Percentiles rank a stretch among this genome's conserved stretches.
Conservation (phyloP, 805 yeast species). For the Candida rishiriensis region DNA sequence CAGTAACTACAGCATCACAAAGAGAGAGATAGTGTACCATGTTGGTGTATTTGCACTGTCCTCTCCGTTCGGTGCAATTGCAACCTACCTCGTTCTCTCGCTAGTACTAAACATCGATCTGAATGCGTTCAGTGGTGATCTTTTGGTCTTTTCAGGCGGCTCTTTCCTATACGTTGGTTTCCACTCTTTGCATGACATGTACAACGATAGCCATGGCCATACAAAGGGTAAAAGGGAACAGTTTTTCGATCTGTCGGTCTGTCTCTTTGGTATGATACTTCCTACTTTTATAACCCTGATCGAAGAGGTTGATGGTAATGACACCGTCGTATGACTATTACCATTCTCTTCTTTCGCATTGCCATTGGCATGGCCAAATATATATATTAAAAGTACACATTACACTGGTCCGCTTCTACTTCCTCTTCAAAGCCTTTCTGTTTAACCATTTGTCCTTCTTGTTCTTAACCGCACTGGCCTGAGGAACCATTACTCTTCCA, state of each 20-base stretch:
- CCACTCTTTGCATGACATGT: constrained; percentile 50
- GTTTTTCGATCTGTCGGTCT: constrained; percentile 12
- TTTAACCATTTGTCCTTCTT: constrained; percentile 26
- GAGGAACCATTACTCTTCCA: constrained; percentile 17
- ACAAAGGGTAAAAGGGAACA: constrained; percentile 1
- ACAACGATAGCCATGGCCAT: constrained; percentile 16
- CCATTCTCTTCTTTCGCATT: too few species aligned
- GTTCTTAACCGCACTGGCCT: constrained; percentile 17
- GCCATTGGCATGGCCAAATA: too few species aligned
- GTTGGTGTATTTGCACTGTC: constrained; percentile 48
- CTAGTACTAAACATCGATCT: constrained; percentile 11
- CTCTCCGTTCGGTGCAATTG: constrained; percentile 59
- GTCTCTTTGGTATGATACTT: constrained; percentile 26
- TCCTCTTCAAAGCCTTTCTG: constrained; percentile 22
- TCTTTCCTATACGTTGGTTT: constrained; percentile 68
- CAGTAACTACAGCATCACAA: constrained; percentile 15
- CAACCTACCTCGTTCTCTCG: constrained; percentile 35
- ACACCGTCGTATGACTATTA: too few species aligned
- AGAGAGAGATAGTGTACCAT: constrained; percentile 37
- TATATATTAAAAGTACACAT: too few species aligned
- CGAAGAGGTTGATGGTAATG: constrained; percentile 15
- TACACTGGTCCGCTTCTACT: too few species aligned
- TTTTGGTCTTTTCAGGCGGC: constrained; percentile 65
- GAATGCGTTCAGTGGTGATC: constrained; percentile 41
- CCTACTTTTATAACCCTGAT: constrained; percentile 25